Base-by-base conservation (phyloP, 345 rosid species). In the Limnanthes douglasii region DNA sequence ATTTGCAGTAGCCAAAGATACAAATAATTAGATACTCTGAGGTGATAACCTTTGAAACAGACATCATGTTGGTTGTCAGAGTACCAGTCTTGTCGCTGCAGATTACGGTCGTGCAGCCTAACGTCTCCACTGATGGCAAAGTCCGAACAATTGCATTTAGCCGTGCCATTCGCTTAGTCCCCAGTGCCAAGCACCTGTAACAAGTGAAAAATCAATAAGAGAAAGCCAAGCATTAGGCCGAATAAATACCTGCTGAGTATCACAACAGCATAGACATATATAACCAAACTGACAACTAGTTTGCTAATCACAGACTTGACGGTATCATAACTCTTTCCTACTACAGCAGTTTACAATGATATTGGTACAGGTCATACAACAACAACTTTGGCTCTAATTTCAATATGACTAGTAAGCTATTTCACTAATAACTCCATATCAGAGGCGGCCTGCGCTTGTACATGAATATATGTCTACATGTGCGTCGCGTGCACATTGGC, bases 11-110 rank as follows among this genome's bases (percentile, higher is more conserved):
- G 35, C 32, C 18, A 1, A 23, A 6, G 31, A 48, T 35, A 48
- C 33, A n/a, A 21, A 16, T 12, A 32, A 25, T 9, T 22, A 25
- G 41, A 49, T 9, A 12, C 27, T 36, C 25, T 55, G 46, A 42
- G 41, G 48, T 39, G 36, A 59, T 59, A 37, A 90, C 98, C 98
- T 80, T 90, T 24, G 94, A 61, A 50, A 84, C 94, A 16, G 98
- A 90, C 96, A 90, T 90, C 98, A 90, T 90, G 45, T 80, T 90
- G 44, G 98, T 90, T 11, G 98, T 90, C 60, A 90, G 66, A 48
- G 96, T 90, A 56, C 98, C 98, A 34, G 98, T 90, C 62, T 90
- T 90, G 59, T 90, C 98, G 43, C 93, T 84, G 67, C 98, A 90
- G 52, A 90, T 90, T 46, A 90, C 98, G 36, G 98, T 84, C 34